Evolutionary conservation across 2,329 filamentous ascomycete species (phyloP), one percentile per base, ranked within the genome.

Genomic region (Monilinia laxa): DNA sequence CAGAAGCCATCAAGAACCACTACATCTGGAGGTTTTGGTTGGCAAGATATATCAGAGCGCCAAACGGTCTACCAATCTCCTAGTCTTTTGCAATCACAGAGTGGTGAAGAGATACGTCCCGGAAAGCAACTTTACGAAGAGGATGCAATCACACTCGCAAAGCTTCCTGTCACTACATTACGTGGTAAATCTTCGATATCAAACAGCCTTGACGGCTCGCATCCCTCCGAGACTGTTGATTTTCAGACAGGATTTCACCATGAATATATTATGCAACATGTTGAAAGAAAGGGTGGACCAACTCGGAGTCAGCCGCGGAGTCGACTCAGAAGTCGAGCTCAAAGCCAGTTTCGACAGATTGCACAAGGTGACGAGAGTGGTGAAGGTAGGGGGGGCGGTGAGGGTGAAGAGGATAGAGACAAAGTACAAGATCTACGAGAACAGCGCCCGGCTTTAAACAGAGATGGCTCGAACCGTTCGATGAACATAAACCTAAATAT

Each of bases 131-230:
- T 66, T 14, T 54, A 54, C 31, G 64, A 66, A 62, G 64, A 66
- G 49, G 49, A 66, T 45, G 49, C 18, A 66, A 25, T 28, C 20
- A 62, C 64, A 23, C 64, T 66, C 12, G 55, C 64, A 20, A 45
- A 62, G 56, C 14, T 56, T 35, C 45, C 53, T 10, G 42, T 64
- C 45, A 62, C 53, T 42, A 20, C 35, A 42, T 5, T 64, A 45
- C 45, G 52, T 55, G 42, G 40, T 18, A 58, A 45, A 63, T 56
- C 56, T 18, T 54, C 49, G 2, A 12, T 55, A 12, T 20, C 67
- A 10, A 67, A 72, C 18, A 75, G 72, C 51, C 68, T 70, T 38
- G 70, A 73, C 68, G 73, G 71, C 18, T 71, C 70, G 23, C 49
- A 67, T 40, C 68, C 68, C 38, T 71, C 69, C 52, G 73, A 72